Evolutionary conservation across 352 stramenopile genomes (phyloP), one percentile per base, ranked within the genome.

Genomic region (Phytophthora kernoviae): DNA sequence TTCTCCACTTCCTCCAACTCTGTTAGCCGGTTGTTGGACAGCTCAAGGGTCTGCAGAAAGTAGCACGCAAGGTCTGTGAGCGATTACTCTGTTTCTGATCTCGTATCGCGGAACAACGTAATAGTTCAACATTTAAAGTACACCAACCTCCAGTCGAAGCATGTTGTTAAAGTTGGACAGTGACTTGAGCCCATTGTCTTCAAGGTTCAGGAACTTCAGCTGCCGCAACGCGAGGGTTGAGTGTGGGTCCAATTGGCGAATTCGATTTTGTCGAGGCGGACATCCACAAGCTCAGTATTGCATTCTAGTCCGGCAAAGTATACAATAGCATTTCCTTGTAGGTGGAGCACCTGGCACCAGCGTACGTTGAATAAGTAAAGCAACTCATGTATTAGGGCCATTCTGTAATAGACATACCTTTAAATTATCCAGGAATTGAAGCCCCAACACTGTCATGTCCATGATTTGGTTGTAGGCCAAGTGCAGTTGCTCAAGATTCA

Each of bases 1-100:
- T 81, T 88, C 6, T 96, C 88, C 17, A 96, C 48, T 42, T 96
- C 88, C 17, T 88, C 82, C n/a, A 96, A 52, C 32, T 96, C 88
- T 1, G 53, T 40, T 0, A 96, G 20, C 0, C 88, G 75, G 53
- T 96, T 96, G 56, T 83, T 91, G 7, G 78, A 90, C 1, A 94
- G 47, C 54, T 93, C 74, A 1, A 96, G 68, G 24, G 67, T 70
- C 84, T 93, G 40, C 24, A 66, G 47, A 10, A 9, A 66, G 0
- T 20, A 43, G 11, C 41, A 46, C n/a, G n/a, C 8, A 12, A 32
- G 17, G 11, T 33, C 44, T 56, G 44, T 67, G 15, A 67, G 26
- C 9, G 34, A 40, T 17, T 7, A 8, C 15, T 24, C 12, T 0
- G 30, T 10, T 22, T 14, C 21, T 47, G 11, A 50, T 9, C 6